Percentiles rank a stretch among this genome's conserved stretches.
Evolutionary conservation across 345 rosid species (phyloP).

Genomic region (Eutrema japonicum): DNA sequence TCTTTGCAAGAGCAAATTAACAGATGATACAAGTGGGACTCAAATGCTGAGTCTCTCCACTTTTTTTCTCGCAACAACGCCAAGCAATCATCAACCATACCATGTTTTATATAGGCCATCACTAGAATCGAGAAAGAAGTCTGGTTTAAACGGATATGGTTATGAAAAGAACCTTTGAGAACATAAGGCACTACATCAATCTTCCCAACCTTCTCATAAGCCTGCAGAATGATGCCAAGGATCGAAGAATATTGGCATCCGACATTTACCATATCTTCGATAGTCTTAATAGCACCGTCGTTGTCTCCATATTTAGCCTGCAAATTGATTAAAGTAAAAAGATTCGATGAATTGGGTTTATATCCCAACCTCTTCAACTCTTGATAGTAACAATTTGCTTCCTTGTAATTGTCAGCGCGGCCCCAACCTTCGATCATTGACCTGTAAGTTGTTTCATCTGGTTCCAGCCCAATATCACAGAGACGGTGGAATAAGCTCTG

Average conservation of each 20-base stretch:
- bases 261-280: constrained; percentile 71
- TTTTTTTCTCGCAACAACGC: constrained; percentile 57
- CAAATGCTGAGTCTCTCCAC: constrained; percentile 82
- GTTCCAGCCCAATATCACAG: constrained; percentile 56
- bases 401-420: constrained; percentile 54
- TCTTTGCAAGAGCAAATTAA: constrained; percentile 88
- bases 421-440: constrained; percentile 99
- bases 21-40: constrained; percentile 83
- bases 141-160: constrained; percentile 65
- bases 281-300: constrained; percentile 60
- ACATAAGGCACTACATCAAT: constrained; percentile 62
- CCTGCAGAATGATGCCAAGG: constrained; percentile 69
- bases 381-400: constrained; percentile 58
- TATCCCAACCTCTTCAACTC: constrained; percentile 70
- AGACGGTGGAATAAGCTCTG: constrained; percentile 55
- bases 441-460: constrained; percentile 85
- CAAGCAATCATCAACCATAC: constrained; percentile 70
- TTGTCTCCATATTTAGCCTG: constrained; percentile 75
- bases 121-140: constrained; percentile 80
- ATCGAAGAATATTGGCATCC: constrained; percentile 77
- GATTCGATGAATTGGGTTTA: constrained; percentile 79
- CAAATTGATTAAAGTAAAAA: constrained; percentile 74
- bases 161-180: constrained; percentile 65
- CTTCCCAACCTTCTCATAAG: constrained; percentile 72
- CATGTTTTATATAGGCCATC: constrained; percentile 81